Conservation (phyloP, 2,329 filamentous ascomycete species). For the Coniochaeta pulveracea region DNA sequence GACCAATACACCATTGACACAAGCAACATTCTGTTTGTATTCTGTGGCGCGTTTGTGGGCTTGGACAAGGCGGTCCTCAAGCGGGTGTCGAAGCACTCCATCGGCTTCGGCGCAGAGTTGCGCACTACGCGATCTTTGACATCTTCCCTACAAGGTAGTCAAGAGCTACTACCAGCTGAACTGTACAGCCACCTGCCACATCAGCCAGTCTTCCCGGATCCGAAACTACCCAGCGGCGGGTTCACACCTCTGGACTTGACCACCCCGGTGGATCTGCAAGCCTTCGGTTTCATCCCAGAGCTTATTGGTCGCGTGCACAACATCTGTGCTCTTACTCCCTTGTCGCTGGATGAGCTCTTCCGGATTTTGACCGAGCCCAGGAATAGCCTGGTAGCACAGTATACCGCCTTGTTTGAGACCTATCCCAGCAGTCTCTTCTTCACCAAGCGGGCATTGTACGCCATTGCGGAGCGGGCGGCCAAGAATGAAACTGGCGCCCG, state of each 20-base stretch:
- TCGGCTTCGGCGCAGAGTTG: conserved; percentile 84
- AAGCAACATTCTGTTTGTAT: conserved; percentile 94
- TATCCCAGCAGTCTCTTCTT: conserved; percentile 74
- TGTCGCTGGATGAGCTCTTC: conserved; percentile 58
- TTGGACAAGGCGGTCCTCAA: conserved; percentile 80
- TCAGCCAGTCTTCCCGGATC: conserved; percentile 23
- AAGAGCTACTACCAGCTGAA: conserved; percentile 54
- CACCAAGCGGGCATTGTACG: conserved; percentile 69
- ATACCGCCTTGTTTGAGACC: conserved; percentile 73
- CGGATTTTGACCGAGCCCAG: conserved; percentile 87
- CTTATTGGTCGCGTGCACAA: conserved; percentile 93
- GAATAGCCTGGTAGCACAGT: conserved; percentile 81
- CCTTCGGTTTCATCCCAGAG: conserved; percentile 86
- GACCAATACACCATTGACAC: conserved; percentile 72
- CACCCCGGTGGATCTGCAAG: conserved; percentile 65
- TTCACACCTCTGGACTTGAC: conserved; percentile 59
- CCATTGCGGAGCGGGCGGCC: conserved; percentile 60
- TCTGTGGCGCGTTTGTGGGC: conserved; percentile 89
- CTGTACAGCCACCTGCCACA: conserved; percentile 46
- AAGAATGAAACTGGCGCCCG: conserved; percentile 62
- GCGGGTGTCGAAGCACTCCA: conserved; percentile 72
- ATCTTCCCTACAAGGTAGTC: conserved; percentile 33
- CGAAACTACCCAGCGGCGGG: conserved; percentile 17
- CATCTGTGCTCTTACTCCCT: conserved; percentile 70
- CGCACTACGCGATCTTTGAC: conserved; percentile 33